Conservation (phyloP, 2,329 filamentous ascomycete genomes). For the Xylariales sp. region DNA sequence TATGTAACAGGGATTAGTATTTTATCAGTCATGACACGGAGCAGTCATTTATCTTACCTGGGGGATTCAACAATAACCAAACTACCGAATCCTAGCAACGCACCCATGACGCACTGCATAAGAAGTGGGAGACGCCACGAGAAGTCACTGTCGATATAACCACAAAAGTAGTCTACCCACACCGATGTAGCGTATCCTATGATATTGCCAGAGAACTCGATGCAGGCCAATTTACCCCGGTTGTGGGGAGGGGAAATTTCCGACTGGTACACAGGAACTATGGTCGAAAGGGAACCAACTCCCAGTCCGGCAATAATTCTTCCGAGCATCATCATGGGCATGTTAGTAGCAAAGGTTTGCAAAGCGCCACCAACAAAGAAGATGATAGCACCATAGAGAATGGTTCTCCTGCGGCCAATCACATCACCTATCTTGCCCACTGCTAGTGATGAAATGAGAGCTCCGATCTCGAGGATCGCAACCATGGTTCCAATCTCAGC, state of each 20-base stretch:
- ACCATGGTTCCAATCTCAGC: constrained; percentile 96
- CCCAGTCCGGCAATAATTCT: constrained; percentile 81
- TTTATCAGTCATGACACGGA: too few species aligned
- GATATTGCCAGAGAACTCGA: constrained; percentile 97
- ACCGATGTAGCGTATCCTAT: constrained; percentile 93
- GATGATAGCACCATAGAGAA: constrained; percentile 87
- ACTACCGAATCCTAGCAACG: constrained; percentile 77
- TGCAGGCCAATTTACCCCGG: constrained; percentile 90
- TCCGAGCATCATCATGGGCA: constrained; percentile 85
- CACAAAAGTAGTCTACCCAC: constrained; percentile 98
- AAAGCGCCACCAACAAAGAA: constrained; percentile 82
- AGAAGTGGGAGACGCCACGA: constrained; percentile 88
- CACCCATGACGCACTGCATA: constrained; percentile 94
- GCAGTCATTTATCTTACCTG: constrained; percentile 60
- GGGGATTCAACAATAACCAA: constrained; percentile 95
- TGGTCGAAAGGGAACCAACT: constrained; percentile 84
- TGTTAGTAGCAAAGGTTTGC: constrained; percentile 75
- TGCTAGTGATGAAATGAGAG: constrained; percentile 80
- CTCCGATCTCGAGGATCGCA: constrained; percentile 90
- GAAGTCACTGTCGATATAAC: constrained; percentile 77
- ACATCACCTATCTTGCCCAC: constrained; percentile 89
- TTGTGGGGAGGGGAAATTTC: constrained; percentile 97
- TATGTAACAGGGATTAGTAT: too few species aligned
- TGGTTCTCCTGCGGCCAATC: constrained; percentile 83
- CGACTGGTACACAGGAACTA: constrained; percentile 90